These are phyloP conservation scores for Cyberlindnera lachancei DNA, from an alignment of 805 yeast genomes.

Conservation along the genomic window DNA sequence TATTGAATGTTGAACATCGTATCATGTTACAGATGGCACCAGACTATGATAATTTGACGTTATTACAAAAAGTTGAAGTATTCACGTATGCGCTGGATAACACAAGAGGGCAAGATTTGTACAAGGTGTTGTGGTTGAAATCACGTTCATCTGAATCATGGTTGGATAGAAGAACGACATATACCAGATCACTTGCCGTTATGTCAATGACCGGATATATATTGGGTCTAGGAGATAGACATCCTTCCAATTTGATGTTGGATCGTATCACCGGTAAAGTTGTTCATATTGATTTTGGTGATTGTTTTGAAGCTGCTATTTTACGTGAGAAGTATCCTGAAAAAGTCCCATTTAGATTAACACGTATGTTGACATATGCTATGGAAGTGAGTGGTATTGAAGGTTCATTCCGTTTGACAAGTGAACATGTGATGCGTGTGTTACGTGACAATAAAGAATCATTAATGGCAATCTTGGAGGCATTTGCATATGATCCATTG, in stretches of 20 bases:
- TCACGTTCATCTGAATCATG: constrained; percentile 95
- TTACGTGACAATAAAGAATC: constrained; percentile 92
- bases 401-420: constrained; percentile 92
- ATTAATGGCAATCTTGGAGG: constrained; percentile 94
- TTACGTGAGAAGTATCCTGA: constrained; percentile 96
- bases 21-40: constrained; percentile 98
- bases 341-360: constrained; percentile 93
- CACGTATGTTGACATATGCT: constrained; percentile 95
- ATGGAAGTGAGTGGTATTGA: constrained; percentile 99
- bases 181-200: constrained; percentile 91
- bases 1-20: constrained; percentile 88
- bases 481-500: constrained; percentile 96
- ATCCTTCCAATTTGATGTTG: constrained; percentile 94
- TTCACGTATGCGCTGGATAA: constrained; percentile 93
- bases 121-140: constrained; percentile 93
- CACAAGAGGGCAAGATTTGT: constrained; percentile 92
- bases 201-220: constrained; percentile 99
- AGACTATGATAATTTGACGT: constrained; percentile 78
- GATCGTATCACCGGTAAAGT: constrained; percentile 93
- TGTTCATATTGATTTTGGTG: constrained; percentile 96
- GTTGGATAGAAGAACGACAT: constrained; percentile 94
- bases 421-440: constrained; percentile 96
- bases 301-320: constrained; percentile 97
- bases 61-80: constrained; percentile 90
- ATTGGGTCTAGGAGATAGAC: constrained; percentile 94